Evolutionary conservation across 768 basidiomycete species (phyloP).

Genomic region (Agaricus blazei): DNA sequence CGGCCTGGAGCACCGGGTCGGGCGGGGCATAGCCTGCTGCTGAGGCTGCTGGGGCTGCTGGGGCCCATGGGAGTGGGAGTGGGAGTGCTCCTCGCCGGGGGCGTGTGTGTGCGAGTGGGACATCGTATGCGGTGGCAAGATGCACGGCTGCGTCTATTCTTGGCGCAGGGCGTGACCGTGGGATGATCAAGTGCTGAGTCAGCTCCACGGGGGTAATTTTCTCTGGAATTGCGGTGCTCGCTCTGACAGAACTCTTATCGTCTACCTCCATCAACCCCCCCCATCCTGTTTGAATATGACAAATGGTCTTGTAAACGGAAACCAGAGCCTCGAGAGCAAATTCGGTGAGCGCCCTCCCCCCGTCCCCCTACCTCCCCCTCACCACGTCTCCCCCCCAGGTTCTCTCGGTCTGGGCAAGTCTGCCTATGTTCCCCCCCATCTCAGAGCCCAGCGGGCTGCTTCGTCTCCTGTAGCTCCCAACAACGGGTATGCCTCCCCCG

Average conservation of each 20-base stretch:
- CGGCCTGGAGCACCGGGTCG: slow-evolving; percentile 69
- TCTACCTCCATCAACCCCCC: slow-evolving; percentile 23
- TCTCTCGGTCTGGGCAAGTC: slow-evolving; percentile 76
- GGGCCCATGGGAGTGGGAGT: slow-evolving; percentile 44
- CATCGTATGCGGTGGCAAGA: slow-evolving; percentile 31
- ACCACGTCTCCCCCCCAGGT: slow-evolving; percentile 34
- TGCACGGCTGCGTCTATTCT: not conserved
- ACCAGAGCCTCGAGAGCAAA: slow-evolving; percentile 65
- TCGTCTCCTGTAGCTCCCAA: slow-evolving; percentile 45
- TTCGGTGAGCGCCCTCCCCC: slow-evolving; percentile 48
- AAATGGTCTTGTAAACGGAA: slow-evolving; percentile 86
- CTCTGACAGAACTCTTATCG: slow-evolving; percentile 1
- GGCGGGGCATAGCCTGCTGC: slow-evolving; percentile 42
- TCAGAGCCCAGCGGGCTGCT: slow-evolving; percentile 79
- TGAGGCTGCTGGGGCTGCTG: slow-evolving; percentile 31
- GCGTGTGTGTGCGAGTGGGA: slow-evolving; percentile 63
- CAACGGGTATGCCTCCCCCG: slow-evolving; percentile 46
- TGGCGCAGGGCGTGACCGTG: slow-evolving; percentile 11
- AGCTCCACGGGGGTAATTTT: slow-evolving; percentile 9
- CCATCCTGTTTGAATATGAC: slow-evolving; percentile 59
- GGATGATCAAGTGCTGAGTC: slow-evolving; percentile 4
- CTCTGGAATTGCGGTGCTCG: not conserved
- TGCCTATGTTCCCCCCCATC: slow-evolving; percentile 85
- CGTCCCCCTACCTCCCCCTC: slow-evolving; percentile 10
- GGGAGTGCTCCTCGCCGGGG: slow-evolving; percentile 48